Conservation (phyloP, 2,329 filamentous ascomycete species). For the Cordyceps farinosa region DNA sequence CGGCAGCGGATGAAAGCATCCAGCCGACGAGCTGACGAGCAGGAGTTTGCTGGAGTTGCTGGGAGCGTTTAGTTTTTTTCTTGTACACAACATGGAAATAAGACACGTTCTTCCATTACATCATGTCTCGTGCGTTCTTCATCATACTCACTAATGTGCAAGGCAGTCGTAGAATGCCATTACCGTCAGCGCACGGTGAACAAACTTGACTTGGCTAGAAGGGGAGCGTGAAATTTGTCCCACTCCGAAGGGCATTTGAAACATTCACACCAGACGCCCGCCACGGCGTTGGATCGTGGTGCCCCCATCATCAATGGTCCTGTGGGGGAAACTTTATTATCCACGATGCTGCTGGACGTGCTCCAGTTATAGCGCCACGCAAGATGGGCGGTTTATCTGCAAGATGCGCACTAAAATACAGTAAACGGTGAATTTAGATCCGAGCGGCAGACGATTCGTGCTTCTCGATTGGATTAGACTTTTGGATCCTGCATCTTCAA, state of each 20-base stretch:
- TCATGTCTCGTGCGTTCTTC: background rate
- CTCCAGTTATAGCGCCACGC: background rate
- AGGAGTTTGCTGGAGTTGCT: background rate
- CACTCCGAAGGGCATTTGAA: background rate
- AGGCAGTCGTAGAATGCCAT: background rate
- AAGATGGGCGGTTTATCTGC: background rate
- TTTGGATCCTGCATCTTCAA: no score
- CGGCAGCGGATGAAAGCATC: background rate
- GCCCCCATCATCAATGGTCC: background rate
- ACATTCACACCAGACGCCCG: slow-evolving; percentile 22
- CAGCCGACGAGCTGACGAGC: no score
- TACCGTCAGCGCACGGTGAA: background rate
- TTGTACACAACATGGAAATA: slow-evolving; percentile 5
- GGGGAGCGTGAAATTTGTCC: background rate
- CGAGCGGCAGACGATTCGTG: background rate
- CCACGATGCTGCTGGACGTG: background rate
- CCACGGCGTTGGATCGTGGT: background rate
- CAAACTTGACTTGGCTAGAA: background rate
- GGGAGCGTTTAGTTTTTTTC: background rate
- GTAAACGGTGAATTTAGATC: background rate
- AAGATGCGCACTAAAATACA: background rate
- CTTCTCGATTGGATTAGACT: no score
- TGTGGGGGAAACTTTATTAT: background rate
- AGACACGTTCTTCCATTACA: slow-evolving; percentile 1
- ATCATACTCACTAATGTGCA: background rate